A percentile compares a stretch with the other conserved stretches of the same genome.
Conservation (phyloP, 257 asterid genomes). For the Dorcoceras hygrometricum region DNA sequence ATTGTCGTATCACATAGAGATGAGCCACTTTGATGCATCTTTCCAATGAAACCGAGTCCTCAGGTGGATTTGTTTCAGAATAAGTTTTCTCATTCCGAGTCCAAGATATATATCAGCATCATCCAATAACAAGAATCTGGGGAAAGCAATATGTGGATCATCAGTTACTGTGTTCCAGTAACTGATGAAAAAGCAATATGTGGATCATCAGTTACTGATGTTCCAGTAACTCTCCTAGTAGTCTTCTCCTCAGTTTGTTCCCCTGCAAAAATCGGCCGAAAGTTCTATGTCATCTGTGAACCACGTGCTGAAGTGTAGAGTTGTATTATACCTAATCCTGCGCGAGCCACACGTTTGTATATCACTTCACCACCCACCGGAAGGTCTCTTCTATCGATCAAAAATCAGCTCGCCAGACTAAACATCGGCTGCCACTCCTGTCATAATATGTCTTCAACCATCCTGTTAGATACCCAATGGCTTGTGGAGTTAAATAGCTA, state of each 20-base stretch:
- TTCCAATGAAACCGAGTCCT: constrained; percentile 4
- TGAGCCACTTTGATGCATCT: constrained; percentile 49
- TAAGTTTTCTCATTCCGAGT: constrained; percentile 36
- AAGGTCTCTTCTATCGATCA: background rate
- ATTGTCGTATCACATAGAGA: constrained; percentile 32
- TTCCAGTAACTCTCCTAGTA: constrained; percentile 46
- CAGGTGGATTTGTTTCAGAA: background rate
- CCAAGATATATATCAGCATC: constrained; percentile 25
- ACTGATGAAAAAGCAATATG: too few relatives aligned
- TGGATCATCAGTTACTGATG: constrained; percentile 36
- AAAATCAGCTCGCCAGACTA: background rate
- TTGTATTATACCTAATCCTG: background rate
- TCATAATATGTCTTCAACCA: background rate
- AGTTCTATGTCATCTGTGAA: too few relatives aligned
- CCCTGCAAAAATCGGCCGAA: constrained; percentile 46
- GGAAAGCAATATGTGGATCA: constrained; percentile 25
- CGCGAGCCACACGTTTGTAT: background rate
- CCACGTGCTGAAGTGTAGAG: constrained; percentile 43
- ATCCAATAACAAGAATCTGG: background rate
- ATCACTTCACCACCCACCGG: background rate
- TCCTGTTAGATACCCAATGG: too few relatives aligned
- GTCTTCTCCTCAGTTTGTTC: constrained; percentile 43
- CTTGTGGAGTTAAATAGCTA: too few relatives aligned
- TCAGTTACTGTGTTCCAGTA: constrained; percentile 42
- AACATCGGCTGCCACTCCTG: background rate